phyloP scores from a whole-genome alignment of 2,329 filamentous ascomycete species.

The Curvularia spicifera region DNA sequence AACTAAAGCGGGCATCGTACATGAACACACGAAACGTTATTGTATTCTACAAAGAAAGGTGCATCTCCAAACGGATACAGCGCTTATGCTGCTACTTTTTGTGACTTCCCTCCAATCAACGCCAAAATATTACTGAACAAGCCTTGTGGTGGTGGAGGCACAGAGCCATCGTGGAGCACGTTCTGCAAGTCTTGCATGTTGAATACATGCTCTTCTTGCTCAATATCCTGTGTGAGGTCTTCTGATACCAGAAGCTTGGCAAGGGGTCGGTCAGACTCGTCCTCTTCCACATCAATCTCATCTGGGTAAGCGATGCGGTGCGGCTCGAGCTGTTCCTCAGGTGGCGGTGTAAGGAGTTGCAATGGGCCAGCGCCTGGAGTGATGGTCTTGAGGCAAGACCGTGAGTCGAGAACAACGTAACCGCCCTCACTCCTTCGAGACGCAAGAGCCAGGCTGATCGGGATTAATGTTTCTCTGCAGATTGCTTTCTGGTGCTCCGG shows the following conservation, averaged over 20 bases:
- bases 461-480: conserved; percentile 61
- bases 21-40: conserved; percentile 3
- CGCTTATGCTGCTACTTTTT: conserved; percentile 20
- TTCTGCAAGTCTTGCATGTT: conserved; percentile 27
- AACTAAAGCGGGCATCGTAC: background rate
- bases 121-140: conserved; percentile 26
- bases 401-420: conserved; percentile 77
- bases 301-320: conserved; percentile 16
- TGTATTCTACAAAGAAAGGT: background rate
- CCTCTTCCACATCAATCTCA: conserved; percentile 18
- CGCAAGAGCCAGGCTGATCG: conserved; percentile 70
- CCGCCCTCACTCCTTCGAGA: conserved; percentile 69
- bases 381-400: conserved; percentile 69
- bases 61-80: background rate
- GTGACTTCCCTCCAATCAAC: conserved; percentile 23
- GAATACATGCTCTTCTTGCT: conserved; percentile 22
- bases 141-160: conserved; percentile 25
- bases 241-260: conserved; percentile 8
- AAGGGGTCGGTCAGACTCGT: conserved; percentile 7
- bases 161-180: conserved; percentile 25
- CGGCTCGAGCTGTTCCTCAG: conserved; percentile 44
- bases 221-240: conserved; percentile 22
- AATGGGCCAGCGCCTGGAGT: conserved; percentile 36
- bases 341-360: conserved; percentile 41
- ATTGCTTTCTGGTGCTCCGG: conserved; percentile 65